phyloP scores from a whole-genome alignment of 139 green algal species.

The Ettlia oleoabundans region DNA sequence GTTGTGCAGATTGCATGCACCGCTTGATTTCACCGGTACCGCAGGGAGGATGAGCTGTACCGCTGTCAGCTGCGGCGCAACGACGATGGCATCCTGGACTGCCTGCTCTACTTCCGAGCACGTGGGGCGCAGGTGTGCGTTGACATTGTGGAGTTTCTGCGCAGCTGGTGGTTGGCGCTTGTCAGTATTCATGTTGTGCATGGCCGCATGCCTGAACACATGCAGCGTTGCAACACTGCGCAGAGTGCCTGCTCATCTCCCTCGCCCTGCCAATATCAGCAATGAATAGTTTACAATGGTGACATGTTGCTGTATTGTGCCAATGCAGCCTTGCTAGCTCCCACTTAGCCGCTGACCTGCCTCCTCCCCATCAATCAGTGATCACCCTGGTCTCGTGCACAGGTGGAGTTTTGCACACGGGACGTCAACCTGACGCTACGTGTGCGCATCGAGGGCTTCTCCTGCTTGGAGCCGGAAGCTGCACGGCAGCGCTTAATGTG shows the following conservation, averaged over 20 bases:
- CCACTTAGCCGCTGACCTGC: too few relatives aligned
- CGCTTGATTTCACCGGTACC: not conserved
- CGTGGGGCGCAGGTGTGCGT: conserved; percentile 14
- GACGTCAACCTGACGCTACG: conserved; percentile 9
- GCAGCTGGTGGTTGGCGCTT: not conserved
- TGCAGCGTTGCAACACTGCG: too few relatives aligned
- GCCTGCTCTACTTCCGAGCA: conserved; percentile 5
- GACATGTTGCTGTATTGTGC: too few relatives aligned
- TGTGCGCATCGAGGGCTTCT: conserved; percentile 23
- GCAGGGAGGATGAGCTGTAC: conserved; percentile 32
- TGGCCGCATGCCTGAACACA: too few relatives aligned
- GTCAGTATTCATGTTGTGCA: not conserved
- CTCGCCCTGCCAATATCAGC: too few relatives aligned
- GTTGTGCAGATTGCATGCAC: not conserved
- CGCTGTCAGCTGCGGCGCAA: not conserved
- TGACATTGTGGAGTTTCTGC: not conserved
- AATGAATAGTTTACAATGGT: too few relatives aligned
- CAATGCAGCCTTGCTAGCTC: too few relatives aligned
- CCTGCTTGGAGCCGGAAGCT: not conserved
- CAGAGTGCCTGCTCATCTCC: too few relatives aligned
- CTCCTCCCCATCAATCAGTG: too few relatives aligned
- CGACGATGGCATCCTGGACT: conserved; percentile 38
- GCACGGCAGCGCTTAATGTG: not conserved
- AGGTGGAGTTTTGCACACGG: conserved; percentile 2
- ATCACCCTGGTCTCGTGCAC: too few relatives aligned